Evolutionary conservation across 805 yeast species (phyloP).

Genomic region (Kluyveromyces nonfermentans): DNA sequence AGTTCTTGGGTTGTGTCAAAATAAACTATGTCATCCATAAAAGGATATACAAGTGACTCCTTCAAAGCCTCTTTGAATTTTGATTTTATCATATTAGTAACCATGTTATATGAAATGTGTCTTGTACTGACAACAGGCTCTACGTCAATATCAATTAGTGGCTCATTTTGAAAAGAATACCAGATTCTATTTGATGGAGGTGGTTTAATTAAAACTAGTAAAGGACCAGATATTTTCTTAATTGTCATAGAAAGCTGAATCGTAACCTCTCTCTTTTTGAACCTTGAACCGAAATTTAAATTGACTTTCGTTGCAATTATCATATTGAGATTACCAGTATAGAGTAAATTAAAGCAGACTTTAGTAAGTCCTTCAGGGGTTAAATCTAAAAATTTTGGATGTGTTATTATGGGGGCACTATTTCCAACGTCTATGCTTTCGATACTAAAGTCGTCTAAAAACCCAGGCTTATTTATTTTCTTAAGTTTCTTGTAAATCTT

Average conservation of each 20-base stretch:
- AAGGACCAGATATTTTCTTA: slow-evolving; percentile 61
- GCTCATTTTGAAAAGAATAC: slow-evolving; percentile 81
- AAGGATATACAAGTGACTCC: slow-evolving; percentile 76
- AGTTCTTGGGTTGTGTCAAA: slow-evolving; percentile 56
- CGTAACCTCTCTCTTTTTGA: slow-evolving; percentile 68
- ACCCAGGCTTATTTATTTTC: slow-evolving; percentile 79
- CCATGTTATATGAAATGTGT: slow-evolving; percentile 64
- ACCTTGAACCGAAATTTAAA: slow-evolving; percentile 64
- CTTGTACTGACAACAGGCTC: slow-evolving; percentile 90
- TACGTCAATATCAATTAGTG: slow-evolving; percentile 60
- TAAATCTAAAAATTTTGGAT: slow-evolving; percentile 57
- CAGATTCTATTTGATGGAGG: slow-evolving; percentile 88
- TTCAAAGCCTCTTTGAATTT: slow-evolving; percentile 69
- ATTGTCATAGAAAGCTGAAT: slow-evolving; percentile 62
- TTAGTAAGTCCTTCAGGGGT: slow-evolving; percentile 73
- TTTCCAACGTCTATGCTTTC: slow-evolving; percentile 65
- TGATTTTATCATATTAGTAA: slow-evolving; percentile 72
- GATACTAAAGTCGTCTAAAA: slow-evolving; percentile 73
- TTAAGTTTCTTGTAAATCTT: slow-evolving; percentile 64
- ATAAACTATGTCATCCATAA: slow-evolving; percentile 79
- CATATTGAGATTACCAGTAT: slow-evolving; percentile 66
- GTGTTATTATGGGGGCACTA: slow-evolving; percentile 70
- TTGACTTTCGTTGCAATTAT: slow-evolving; percentile 75
- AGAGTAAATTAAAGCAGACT: slow-evolving; percentile 51
- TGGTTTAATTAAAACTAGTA: slow-evolving; percentile 63